Evolutionary conservation across 495 filamentous ascomycete species (phyloP).

Genomic region (Penicillium flavigenum): DNA sequence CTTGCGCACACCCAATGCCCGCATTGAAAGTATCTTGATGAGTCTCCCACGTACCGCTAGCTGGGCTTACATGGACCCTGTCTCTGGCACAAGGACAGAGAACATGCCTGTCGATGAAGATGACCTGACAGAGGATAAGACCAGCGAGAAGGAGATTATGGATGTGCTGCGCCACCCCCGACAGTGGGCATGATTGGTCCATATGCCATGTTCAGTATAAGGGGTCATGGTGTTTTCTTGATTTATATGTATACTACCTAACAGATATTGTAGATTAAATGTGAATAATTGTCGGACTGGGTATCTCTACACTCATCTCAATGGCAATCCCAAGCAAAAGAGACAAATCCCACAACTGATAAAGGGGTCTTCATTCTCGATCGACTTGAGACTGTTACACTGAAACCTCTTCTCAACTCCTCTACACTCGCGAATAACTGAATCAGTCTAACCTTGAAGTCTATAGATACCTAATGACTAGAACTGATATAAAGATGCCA

Average conservation of each 20-base stretch:
- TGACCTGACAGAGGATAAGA: conserved; percentile 45
- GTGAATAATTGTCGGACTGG: background rate
- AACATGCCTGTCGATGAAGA: conserved; percentile 29
- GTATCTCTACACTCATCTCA: background rate
- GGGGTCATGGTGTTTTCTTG: conserved; percentile 2
- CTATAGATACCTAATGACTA: no score
- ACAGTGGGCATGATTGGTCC: conserved; percentile 74
- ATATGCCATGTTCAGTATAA: background rate
- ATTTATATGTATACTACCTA: conserved; percentile 4
- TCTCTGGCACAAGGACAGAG: conserved; percentile 47
- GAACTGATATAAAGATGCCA: no score
- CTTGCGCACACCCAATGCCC: conserved; percentile 83
- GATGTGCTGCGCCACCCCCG: conserved; percentile 81
- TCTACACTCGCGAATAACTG: no score
- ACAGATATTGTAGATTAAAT: background rate
- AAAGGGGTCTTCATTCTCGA: no score
- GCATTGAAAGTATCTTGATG: conserved; percentile 97
- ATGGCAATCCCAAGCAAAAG: background rate
- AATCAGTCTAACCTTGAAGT: background rate
- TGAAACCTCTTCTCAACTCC: no score
- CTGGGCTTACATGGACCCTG: conserved; percentile 91
- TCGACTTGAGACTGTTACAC: no score
- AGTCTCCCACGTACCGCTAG: conserved; percentile 88
- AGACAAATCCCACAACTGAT: no score
- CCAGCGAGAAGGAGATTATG: conserved; percentile 66